These are phyloP conservation scores for Dryadomyces quercivorus DNA, from an alignment of 2,329 filamentous ascomycete species.

Conservation along the genomic window DNA sequence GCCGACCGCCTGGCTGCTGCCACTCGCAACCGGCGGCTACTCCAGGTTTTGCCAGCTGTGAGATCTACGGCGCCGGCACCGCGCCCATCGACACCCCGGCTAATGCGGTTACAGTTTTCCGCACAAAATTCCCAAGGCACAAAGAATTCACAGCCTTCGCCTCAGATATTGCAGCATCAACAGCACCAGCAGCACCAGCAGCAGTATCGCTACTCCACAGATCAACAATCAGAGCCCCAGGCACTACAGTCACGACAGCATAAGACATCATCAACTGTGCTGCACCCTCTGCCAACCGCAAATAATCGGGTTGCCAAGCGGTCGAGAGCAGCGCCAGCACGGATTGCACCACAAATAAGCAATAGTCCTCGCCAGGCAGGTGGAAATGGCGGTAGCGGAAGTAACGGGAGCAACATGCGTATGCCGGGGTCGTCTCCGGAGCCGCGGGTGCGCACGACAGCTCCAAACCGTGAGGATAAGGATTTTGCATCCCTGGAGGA, in stretches of 20 bases:
- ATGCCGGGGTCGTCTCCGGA: conserved; percentile 8
- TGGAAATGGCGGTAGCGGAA: not conserved
- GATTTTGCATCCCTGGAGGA: conserved; percentile 63
- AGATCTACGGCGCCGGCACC: conserved; percentile 3
- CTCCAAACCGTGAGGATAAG: conserved; percentile 67
- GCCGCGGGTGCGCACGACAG: conserved; percentile 30
- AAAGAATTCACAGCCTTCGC: conserved; percentile 15
- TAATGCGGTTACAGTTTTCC: conserved; percentile 12
- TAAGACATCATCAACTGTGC: not conserved
- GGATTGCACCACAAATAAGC: conserved; percentile 10
- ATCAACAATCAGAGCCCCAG: not conserved
- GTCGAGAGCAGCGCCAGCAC: conserved; percentile 13
- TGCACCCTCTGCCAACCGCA: conserved; percentile 1
- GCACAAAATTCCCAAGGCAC: conserved; percentile 19
- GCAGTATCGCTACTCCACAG: not conserved
- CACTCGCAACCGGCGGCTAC: conserved; percentile 22
- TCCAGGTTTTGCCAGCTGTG: conserved; percentile 27
- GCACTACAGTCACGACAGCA: not conserved
- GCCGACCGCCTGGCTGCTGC: conserved; percentile 32
- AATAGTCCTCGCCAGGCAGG: conserved; percentile 1
- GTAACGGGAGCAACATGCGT: not conserved
- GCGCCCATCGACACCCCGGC: not conserved
- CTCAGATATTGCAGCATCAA: not conserved
- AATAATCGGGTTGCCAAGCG: conserved; percentile 8
- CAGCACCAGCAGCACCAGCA: not conserved